These are phyloP conservation scores for Cladophialophora psammophila DNA, from an alignment of 2,329 filamentous ascomycete genomes.

Conservation along the genomic window DNA sequence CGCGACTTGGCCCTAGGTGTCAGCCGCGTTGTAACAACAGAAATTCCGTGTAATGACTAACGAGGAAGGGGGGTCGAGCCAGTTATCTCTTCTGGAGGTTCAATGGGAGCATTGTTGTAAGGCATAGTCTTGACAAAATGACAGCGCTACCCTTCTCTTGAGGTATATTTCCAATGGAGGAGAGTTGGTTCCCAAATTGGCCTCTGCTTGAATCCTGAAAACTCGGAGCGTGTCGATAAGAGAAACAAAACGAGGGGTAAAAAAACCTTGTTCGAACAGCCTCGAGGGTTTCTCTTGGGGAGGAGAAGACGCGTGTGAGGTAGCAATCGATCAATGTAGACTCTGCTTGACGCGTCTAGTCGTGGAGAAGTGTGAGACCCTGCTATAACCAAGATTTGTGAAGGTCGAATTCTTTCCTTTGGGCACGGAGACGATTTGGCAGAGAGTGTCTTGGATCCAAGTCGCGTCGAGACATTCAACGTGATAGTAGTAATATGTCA, in stretches of 20 bases:
- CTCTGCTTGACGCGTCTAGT: not conserved
- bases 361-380: not conserved
- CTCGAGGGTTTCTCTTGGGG: not conserved
- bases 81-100: constrained; percentile 79
- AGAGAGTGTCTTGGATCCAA: not conserved
- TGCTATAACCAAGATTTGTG: not conserved
- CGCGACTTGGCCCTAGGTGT: constrained; percentile 68
- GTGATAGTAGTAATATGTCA: not conserved
- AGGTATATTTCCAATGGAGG: not conserved
- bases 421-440: not conserved
- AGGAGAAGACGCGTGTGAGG: not conserved
- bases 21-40: not conserved
- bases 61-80: constrained; percentile 85
- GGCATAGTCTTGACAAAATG: constrained; percentile 66
- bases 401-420: not conserved
- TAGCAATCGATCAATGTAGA: not conserved
- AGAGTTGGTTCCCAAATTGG: not conserved
- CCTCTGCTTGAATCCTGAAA: not conserved
- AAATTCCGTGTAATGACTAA: constrained; percentile 58
- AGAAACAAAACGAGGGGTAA: not conserved
- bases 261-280: not conserved
- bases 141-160: not conserved
- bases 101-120: constrained; percentile 85
- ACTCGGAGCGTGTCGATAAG: not conserved
- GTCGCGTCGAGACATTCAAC: constrained; percentile 26